These are phyloP conservation scores for Stromatinia cepivora DNA, from an alignment of 2,329 filamentous ascomycete genomes.

Conservation along the genomic window DNA sequence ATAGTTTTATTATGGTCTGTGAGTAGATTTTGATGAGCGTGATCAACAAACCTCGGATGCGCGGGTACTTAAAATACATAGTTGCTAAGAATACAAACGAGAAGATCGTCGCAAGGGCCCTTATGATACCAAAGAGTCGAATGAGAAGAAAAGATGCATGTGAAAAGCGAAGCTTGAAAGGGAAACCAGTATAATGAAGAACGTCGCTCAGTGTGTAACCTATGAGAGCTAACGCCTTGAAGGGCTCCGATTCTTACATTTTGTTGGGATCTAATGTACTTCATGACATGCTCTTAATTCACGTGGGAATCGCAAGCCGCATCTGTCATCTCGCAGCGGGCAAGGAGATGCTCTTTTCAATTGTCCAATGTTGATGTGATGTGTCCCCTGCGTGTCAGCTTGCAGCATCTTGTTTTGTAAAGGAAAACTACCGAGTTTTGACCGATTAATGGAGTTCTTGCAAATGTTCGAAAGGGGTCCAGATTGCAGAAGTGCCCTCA, in stretches of 20 bases:
- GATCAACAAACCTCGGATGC: conserved; percentile 6
- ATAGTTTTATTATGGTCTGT: conserved; percentile 6
- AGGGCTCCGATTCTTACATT: not conserved
- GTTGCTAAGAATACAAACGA: conserved; percentile 14
- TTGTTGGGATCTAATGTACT: not conserved
- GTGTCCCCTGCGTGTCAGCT: conserved; percentile 16
- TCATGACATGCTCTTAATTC: not conserved
- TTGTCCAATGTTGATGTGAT: conserved; percentile 10
- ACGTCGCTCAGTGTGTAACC: not conserved
- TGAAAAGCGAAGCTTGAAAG: not conserved
- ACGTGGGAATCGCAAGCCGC: not conserved
- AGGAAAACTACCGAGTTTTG: conserved; percentile 10
- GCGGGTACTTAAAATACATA: conserved; percentile 2
- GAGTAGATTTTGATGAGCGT: conserved; percentile 4
- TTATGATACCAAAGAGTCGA: conserved; percentile 5
- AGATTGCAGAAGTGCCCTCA: conserved; percentile 16
- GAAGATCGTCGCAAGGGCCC: conserved; percentile 9
- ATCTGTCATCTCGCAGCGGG: conserved; percentile 13
- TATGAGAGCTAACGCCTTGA: not conserved
- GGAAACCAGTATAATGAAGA: not conserved
- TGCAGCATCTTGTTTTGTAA: not conserved
- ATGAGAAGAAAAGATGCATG: not conserved
- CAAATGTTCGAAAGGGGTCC: conserved; percentile 14
- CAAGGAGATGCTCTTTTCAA: not conserved
- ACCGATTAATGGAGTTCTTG: conserved; percentile 11